Conservation (phyloP, 148 eudicot genomes). For the Rhododendron henanense region DNA sequence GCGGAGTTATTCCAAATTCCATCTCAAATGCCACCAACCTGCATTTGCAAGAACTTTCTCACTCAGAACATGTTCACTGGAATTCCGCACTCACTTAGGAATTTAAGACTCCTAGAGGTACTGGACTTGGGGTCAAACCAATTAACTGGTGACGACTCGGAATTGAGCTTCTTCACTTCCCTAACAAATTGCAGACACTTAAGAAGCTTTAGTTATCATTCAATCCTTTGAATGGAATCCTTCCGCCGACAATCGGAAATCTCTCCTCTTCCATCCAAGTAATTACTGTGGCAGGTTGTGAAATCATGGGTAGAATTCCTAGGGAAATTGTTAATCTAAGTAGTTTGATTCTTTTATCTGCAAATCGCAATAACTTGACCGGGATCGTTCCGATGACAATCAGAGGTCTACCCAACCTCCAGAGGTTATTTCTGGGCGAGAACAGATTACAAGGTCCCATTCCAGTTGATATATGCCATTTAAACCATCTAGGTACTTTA, state of each 20-base stretch:
- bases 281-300: too few species aligned
- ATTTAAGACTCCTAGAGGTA: not conserved
- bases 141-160: not conserved
- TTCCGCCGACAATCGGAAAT: not conserved
- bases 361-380: not conserved
- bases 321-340: not conserved
- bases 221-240: not conserved
- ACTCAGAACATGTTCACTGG: not conserved
- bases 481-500: not conserved
- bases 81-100: not conserved
- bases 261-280: not conserved
- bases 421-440: accelerated
- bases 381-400: not conserved
- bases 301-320: not conserved
- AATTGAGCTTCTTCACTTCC: not conserved
- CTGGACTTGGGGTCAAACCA: not conserved
- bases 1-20: not conserved
- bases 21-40: not conserved
- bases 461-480: not conserved
- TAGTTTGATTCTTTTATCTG: too few species aligned
- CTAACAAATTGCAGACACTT: not conserved
- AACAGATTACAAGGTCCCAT: not conserved
- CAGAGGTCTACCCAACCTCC: not conserved
- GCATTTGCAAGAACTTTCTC: not conserved
- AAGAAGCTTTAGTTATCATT: not conserved